Base-by-base conservation (phyloP, 768 basidiomycete species). In the Serendipita sp. region DNA sequence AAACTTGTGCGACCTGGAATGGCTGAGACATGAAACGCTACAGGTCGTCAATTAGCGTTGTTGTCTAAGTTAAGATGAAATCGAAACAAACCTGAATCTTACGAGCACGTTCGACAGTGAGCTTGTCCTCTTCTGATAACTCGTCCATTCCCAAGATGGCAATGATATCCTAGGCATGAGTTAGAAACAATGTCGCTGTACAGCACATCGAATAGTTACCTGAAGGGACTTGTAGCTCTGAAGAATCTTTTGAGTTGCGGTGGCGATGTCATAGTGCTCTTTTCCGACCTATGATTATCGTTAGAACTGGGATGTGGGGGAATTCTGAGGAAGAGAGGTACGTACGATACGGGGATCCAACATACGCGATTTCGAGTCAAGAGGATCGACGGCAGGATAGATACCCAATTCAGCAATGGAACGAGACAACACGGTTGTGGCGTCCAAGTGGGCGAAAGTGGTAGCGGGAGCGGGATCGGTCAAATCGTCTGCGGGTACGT, bases 1-100 rank as follows among this genome's bases (percentile, higher is more conserved):
- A 97, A 77, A 96, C 93, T 80, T 97, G 92, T 65, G 94, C 96
- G 75, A 97, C 95, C 75, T 91, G 89, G 92, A 99, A 99, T 68
- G 96, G 96, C 79, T 99, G 94, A 70, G 93, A 97, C 96, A 99
- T 98, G 90, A 98, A 97, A 81, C 92, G 89, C 76, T 92, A 92
- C 73, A 97, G 93, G 81, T 96, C 96, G 76, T 93, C 91, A 68
- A 92, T 94, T 67, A 48, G 28, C 16, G 34, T 16, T 77, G 93
- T 5, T 41, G 92, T 79, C 94, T 90, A 79, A 96, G 68, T 75
- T 76, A 51, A 77, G 73, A 60, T 41, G n/a, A 63, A 45, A 28
- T 2, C 47, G 10, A 32, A 46, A 15, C 65, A n/a, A 67, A 79
- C 83, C 75, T 78, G 79, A 70, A 80, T 78, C 76, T 80, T 80